These are phyloP conservation scores for Lactifluus pinguis DNA, from an alignment of 768 basidiomycete species.

Conservation along the genomic window DNA sequence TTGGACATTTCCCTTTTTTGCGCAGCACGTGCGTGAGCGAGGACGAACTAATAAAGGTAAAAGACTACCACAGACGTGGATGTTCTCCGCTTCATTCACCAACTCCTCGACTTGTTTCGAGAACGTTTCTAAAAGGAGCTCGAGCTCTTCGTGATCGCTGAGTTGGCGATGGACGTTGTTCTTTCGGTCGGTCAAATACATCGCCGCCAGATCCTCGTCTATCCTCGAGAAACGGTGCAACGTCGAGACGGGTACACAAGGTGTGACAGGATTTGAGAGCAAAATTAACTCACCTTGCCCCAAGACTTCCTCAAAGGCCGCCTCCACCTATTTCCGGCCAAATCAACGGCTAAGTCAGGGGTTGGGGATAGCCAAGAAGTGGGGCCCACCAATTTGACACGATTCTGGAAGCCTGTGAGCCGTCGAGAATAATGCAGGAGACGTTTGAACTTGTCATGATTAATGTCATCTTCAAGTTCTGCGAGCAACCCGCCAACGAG, in stretches of 20 bases:
- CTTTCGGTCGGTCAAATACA: constrained; percentile 89
- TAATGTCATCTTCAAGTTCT: constrained; percentile 92
- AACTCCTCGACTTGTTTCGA: constrained; percentile 96
- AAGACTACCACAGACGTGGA: constrained; percentile 43
- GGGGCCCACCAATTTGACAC: constrained; percentile 64
- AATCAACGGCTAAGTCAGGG: background rate
- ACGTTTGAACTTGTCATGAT: constrained; percentile 88
- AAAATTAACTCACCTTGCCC: constrained; percentile 54
- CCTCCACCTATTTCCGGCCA: constrained; percentile 51
- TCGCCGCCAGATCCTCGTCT: constrained; percentile 93
- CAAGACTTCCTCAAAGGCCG: constrained; percentile 85
- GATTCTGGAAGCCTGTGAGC: constrained; percentile 81
- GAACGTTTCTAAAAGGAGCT: constrained; percentile 89
- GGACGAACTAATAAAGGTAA: background rate
- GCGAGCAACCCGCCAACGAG: constrained; percentile 84
- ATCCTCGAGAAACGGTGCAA: background rate
- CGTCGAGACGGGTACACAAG: background rate
- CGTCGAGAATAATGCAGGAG: constrained; percentile 88
- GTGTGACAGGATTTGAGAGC: background rate
- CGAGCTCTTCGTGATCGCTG: constrained; percentile 87
- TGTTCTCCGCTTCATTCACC: constrained; percentile 85
- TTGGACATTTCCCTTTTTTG: constrained; percentile 73
- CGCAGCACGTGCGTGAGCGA: background rate
- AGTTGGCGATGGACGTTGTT: constrained; percentile 47
- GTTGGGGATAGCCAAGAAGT: background rate